Conservation (phyloP, 2,329 filamentous ascomycete genomes). For the Hymenoscyphus salicellus region DNA sequence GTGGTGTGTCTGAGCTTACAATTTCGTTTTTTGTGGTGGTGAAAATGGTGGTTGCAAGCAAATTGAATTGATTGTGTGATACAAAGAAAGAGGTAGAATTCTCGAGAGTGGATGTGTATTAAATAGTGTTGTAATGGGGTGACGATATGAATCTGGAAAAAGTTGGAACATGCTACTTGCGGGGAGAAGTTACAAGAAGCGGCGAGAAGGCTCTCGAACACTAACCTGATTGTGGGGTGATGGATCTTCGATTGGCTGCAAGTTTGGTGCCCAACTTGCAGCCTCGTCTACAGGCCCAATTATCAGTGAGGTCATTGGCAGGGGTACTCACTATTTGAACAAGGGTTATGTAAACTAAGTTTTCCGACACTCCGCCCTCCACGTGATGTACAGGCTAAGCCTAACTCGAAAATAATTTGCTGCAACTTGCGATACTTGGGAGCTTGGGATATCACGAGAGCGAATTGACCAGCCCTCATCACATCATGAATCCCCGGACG, state of each 20-base stretch:
- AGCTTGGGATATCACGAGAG: neutral
- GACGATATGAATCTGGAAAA: neutral
- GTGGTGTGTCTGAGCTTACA: neutral
- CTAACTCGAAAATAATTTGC: neutral
- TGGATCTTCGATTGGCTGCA: neutral
- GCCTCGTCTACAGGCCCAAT: neutral
- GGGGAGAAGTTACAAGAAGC: neutral
- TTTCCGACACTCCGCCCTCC: neutral
- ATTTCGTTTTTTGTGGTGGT: neutral
- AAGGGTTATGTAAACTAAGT: neutral
- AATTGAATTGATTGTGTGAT: neutral
- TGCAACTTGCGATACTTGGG: neutral
- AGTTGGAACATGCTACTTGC: neutral
- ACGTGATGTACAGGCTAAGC: neutral
- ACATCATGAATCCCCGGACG: constrained; percentile 23
- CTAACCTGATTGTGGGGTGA: constrained; percentile 2
- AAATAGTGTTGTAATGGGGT: neutral
- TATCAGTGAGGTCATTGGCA: constrained; percentile 7
- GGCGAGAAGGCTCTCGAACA: constrained; percentile 6
- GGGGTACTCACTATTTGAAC: neutral
- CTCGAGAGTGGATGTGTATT: neutral
- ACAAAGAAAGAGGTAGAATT: neutral
- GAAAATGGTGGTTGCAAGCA: neutral
- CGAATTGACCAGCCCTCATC: constrained; percentile 5
- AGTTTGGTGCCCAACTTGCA: neutral